Conservation (phyloP, 306 rosid species). For the Pueraria montana region DNA sequence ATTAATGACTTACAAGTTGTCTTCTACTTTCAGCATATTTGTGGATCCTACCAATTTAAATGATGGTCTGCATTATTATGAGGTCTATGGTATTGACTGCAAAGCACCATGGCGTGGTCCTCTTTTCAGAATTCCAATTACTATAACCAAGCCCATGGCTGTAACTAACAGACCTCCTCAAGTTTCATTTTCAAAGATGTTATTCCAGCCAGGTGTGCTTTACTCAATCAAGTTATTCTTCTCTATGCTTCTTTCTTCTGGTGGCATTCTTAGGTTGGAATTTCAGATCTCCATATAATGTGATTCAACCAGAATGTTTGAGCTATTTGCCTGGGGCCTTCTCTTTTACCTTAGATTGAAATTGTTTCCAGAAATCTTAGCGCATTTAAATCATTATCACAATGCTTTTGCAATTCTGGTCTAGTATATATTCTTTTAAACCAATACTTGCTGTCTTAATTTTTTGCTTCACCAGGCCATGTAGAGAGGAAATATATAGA, state of each 20-base stretch:
- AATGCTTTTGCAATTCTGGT: constrained; percentile 33
- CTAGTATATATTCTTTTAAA: constrained; percentile 41
- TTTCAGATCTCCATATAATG: constrained; percentile 35
- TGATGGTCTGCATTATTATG: constrained; percentile 92
- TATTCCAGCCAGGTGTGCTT: constrained; percentile 79
- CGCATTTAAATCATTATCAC: constrained; percentile 32
- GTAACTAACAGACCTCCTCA: constrained; percentile 73
- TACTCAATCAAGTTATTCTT: constrained; percentile 41
- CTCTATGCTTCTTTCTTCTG: constrained; percentile 47
- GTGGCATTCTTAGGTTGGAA: constrained; percentile 23
- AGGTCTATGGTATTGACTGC: constrained; percentile 88
- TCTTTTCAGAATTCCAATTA: constrained; percentile 91
- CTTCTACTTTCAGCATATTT: constrained; percentile 69
- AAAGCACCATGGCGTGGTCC: constrained; percentile 99
- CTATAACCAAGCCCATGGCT: constrained; percentile 83
- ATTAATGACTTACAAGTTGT: constrained; percentile 39
- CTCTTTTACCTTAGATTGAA: constrained; percentile 31
- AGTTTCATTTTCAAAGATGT: constrained; percentile 73
- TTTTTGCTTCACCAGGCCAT: constrained; percentile 67
- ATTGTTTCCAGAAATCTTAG: constrained; percentile 26
- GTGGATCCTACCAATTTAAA: constrained; percentile 85
- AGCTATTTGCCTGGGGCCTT: constrained; percentile 32
- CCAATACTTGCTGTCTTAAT: constrained; percentile 37
- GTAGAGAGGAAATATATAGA: constrained; percentile 87
- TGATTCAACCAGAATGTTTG: constrained; percentile 27